Evolutionary conservation across 2,329 filamentous ascomycete species (phyloP).

Genomic region (Arachnopeziza araneosa): DNA sequence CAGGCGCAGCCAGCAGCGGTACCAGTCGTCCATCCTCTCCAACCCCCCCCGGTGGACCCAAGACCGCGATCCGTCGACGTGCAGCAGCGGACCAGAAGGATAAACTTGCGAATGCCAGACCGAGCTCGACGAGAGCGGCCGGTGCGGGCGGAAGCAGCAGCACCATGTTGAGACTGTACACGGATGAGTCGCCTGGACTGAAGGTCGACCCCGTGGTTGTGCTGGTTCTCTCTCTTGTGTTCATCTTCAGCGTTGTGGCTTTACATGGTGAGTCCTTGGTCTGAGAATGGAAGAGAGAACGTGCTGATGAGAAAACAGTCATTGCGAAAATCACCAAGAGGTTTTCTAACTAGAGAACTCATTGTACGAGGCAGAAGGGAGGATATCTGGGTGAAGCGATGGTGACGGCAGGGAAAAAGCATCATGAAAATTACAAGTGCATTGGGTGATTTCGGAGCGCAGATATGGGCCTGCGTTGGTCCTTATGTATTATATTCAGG

Average conservation of each 20-base stretch:
- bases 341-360: background rate
- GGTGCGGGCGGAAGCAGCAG: slow-evolving; percentile 94
- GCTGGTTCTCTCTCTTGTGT: slow-evolving; percentile 90
- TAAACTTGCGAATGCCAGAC: slow-evolving; percentile 88
- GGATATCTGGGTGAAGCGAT: background rate
- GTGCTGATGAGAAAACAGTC: background rate
- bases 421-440: background rate
- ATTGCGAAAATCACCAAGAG: background rate
- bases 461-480: background rate
- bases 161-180: slow-evolving; percentile 99
- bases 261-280: slow-evolving; percentile 72
- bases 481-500: background rate
- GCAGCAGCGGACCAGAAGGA: slow-evolving; percentile 97
- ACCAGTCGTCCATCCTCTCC: slow-evolving; percentile 80
- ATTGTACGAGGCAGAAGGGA: background rate
- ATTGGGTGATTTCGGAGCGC: background rate
- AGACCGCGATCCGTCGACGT: slow-evolving; percentile 90
- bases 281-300: background rate
- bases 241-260: slow-evolving; percentile 97
- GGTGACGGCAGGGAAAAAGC: background rate
- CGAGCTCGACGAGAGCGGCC: slow-evolving; percentile 85
- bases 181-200: slow-evolving; percentile 92
- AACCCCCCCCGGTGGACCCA: slow-evolving; percentile 84
- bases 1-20: slow-evolving; percentile 47
- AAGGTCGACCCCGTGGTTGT: slow-evolving; percentile 98